These are phyloP conservation scores for Eucalyptus sp. DNA, from an alignment of 345 rosid species.

Conservation along the genomic window DNA sequence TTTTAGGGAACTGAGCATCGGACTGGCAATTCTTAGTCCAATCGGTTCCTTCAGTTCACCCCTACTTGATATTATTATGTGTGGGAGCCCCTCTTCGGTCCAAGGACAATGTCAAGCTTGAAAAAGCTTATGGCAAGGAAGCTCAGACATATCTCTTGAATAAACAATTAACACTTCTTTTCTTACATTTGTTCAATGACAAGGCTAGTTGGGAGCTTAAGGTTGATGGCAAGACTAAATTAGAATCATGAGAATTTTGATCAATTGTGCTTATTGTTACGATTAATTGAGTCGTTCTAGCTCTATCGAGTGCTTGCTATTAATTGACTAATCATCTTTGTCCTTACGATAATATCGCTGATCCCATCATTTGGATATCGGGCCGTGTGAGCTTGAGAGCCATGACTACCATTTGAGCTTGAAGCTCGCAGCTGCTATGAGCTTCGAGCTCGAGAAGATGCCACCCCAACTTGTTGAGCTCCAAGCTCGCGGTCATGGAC, in stretches of 20 bases:
- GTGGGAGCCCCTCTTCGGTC: neutral
- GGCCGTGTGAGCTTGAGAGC: neutral
- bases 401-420: neutral
- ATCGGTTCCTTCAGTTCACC: rapidly evolving
- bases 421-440: too few relatives aligned
- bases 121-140: neutral
- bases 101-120: neutral
- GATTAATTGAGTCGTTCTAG: too few relatives aligned
- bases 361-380: too few relatives aligned
- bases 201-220: neutral
- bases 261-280: neutral
- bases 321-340: neutral
- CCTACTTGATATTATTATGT: too few relatives aligned
- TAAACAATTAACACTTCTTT: neutral
- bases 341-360: neutral
- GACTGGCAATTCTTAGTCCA: rapidly evolving
- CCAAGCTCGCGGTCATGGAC: neutral
- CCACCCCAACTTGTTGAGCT: too few relatives aligned
- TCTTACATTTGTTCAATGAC: neutral
- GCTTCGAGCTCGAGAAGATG: too few relatives aligned
- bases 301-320: neutral
- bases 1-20: too few relatives aligned
- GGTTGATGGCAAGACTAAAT: neutral
- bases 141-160: neutral
- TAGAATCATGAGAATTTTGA: neutral